Evolutionary conservation across 2,329 filamentous ascomycete species (phyloP).

Genomic region (Proliferodiscus dingleyae): DNA sequence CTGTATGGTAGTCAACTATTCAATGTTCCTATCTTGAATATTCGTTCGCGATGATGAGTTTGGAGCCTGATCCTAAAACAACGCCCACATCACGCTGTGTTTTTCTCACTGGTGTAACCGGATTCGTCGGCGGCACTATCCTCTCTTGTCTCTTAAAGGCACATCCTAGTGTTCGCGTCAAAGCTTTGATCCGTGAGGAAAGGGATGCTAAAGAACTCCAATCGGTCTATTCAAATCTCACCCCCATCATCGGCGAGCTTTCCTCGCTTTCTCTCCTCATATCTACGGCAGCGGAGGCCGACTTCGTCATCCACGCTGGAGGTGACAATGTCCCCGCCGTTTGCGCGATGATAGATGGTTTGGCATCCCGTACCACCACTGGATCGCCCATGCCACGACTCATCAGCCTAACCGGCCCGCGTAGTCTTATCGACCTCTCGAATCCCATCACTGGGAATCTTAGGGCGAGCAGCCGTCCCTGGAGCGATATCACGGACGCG

Average conservation of each 20-base stretch:
- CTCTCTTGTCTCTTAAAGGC: background rate
- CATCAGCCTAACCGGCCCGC: background rate
- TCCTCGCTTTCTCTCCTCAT: background rate
- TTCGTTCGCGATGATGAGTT: no score
- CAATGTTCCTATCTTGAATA: no score
- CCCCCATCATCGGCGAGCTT: background rate
- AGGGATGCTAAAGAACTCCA: background rate
- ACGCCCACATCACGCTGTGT: no score
- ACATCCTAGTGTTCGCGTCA: background rate
- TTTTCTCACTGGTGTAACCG: background rate
- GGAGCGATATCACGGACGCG: background rate
- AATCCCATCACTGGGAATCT: background rate
- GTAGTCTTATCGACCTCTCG: background rate
- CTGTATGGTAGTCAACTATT: no score
- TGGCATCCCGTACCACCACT: background rate
- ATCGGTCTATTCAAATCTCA: background rate
- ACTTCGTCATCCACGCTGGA: background rate
- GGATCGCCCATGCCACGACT: background rate
- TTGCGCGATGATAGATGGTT: background rate
- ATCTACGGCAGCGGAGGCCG: background rate
- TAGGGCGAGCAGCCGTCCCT: background rate
- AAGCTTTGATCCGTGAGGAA: background rate
- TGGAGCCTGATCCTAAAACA: no score
- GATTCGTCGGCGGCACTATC: background rate
- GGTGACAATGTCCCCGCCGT: background rate